Conservation (phyloP, 257 asterid species). For the Ballota nigra region DNA sequence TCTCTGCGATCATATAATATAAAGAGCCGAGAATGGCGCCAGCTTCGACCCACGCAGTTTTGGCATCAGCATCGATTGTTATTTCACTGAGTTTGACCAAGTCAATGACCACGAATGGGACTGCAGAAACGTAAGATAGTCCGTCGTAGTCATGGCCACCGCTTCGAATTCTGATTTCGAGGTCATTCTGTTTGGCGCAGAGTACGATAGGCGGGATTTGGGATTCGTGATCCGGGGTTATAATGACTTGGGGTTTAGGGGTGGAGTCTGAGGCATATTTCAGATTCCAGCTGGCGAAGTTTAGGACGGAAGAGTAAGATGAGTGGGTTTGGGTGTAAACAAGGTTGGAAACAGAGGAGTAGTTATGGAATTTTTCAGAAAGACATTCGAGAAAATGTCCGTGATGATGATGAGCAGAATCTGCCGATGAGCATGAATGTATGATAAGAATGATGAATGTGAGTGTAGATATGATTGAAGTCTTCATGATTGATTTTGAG, state of each 20-base stretch:
- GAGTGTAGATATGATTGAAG: neutral
- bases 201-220: constrained; percentile 23
- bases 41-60: constrained; percentile 32
- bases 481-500: neutral
- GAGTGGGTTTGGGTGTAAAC: neutral
- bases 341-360: neutral
- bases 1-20: constrained; percentile 30
- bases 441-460: neutral
- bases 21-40: constrained; percentile 30
- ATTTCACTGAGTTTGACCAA: constrained; percentile 30
- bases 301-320: neutral
- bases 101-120: constrained; percentile 29
- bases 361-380: neutral
- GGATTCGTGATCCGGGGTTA: constrained; percentile 28
- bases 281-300: neutral
- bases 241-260: constrained; percentile 11
- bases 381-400: neutral
- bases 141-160: constrained; percentile 47
- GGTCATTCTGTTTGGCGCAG: constrained; percentile 25
- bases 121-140: constrained; percentile 22
- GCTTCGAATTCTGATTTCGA: constrained; percentile 34
- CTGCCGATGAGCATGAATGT: neutral
- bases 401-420: neutral
- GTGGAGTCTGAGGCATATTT: neutral
- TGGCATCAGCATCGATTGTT: constrained; percentile 14